A percentile compares a stretch with the other conserved stretches of the same genome.
Conservation (phyloP, 108 stramenopile species). For the Cyclotella kingstonii region DNA sequence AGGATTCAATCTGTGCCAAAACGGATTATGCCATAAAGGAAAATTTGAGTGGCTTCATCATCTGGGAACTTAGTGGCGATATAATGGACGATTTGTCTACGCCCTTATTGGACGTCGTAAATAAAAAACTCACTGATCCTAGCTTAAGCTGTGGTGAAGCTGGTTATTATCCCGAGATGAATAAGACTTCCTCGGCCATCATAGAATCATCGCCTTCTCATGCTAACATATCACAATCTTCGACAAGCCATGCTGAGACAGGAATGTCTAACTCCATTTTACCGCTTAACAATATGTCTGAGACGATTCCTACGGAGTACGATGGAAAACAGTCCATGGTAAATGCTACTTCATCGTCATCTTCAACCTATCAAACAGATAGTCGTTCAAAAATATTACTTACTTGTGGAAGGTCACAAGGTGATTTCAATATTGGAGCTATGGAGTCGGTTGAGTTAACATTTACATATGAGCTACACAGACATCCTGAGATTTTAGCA, state of each 20-base stretch:
- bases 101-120: slow-evolving; percentile 16
- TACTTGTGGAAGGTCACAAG: background rate
- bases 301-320: background rate
- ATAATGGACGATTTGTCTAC: slow-evolving; percentile 22
- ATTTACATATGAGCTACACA: slow-evolving; percentile 38
- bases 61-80: slow-evolving; percentile 15
- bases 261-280: background rate
- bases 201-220: slow-evolving; percentile 1
- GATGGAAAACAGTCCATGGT: background rate
- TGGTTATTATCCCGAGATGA: slow-evolving; percentile 7
- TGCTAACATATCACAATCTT: background rate
- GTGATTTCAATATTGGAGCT: slow-evolving; percentile 5
- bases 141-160: slow-evolving; percentile 11
- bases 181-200: background rate
- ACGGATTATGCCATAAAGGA: slow-evolving; percentile 28
- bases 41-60: slow-evolving; percentile 12
- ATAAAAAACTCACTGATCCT: slow-evolving; percentile 18
- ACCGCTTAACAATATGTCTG: background rate
- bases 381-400: slow-evolving; percentile 4
- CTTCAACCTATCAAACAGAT: background rate
- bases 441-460: slow-evolving; percentile 15
- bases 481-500: slow-evolving; percentile 8
- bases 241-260: background rate
- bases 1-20: slow-evolving; percentile 34
- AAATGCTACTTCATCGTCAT: background rate